phyloP scores from a whole-genome alignment of 192 early-diverging fungal genomes.

The Helicostylum pulchrum region DNA sequence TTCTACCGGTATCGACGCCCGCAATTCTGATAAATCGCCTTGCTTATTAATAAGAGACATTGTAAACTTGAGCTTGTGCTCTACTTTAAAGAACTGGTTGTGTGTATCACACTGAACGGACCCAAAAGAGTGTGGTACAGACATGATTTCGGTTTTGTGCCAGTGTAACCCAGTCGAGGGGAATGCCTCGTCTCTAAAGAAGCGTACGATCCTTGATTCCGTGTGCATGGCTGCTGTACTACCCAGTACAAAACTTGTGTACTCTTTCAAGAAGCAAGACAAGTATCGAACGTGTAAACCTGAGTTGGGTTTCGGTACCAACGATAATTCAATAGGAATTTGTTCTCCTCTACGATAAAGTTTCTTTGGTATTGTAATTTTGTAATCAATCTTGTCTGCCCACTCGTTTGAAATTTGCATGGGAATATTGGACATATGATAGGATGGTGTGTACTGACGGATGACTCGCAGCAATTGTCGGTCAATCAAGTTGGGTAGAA shows the following conservation, averaged over 20 bases:
- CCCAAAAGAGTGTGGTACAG: constrained; percentile 17
- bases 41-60: constrained; percentile 26
- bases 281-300: constrained; percentile 45
- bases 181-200: constrained; percentile 16
- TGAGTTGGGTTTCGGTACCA: constrained; percentile 44
- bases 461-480: constrained; percentile 37
- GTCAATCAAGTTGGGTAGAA: constrained; percentile 46
- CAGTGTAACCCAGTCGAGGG: constrained; percentile 14
- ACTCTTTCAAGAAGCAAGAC: constrained; percentile 55
- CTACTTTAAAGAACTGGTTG: constrained; percentile 29
- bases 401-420: constrained; percentile 52
- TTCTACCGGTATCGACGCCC: constrained; percentile 30
- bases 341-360: constrained; percentile 47
- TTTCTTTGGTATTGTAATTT: constrained; percentile 45
- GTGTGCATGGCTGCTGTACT: constrained; percentile 30
- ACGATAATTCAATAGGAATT: constrained; percentile 43
- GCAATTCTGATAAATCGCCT: constrained; percentile 34
- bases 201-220: constrained; percentile 15
- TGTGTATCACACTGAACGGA: constrained; percentile 30
- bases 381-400: constrained; percentile 52
- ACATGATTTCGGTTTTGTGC: constrained; percentile 21
- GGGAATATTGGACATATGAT: constrained; percentile 37
- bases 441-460: constrained; percentile 41
- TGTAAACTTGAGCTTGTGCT: constrained; percentile 37
- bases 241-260: constrained; percentile 39